A percentile compares a stretch with the other conserved stretches of the same genome.
Conservation (phyloP, 495 filamentous ascomycete species). For the Elaphomyces granulatus region DNA sequence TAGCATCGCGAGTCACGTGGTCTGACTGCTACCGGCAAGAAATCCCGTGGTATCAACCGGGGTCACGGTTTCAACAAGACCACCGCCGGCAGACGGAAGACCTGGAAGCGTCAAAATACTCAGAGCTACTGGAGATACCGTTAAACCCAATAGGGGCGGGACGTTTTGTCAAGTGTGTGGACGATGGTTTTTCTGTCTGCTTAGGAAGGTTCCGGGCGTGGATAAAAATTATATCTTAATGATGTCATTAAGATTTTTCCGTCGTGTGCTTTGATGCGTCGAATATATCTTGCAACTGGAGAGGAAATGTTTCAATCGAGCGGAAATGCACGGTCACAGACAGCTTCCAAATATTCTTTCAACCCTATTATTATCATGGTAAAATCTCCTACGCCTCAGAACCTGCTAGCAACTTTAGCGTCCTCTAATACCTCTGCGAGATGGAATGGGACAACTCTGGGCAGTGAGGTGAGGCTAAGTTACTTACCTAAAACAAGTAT, state of each 20-base stretch:
- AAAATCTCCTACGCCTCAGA: no score
- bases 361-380: no score
- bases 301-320: no score
- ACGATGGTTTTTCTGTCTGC: not conserved
- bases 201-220: not conserved
- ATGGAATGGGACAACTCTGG: no score
- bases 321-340: no score
- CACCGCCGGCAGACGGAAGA: conserved; percentile 85
- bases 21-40: conserved; percentile 96
- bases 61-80: conserved; percentile 99
- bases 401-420: no score
- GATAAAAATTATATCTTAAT: conserved; percentile 4
- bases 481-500: no score
- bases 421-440: no score
- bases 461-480: no score
- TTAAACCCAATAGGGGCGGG: conserved; percentile 28
- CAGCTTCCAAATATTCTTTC: no score
- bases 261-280: conserved; percentile 5
- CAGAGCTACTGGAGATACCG: conserved; percentile 83
- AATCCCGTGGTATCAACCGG: conserved; percentile 96
- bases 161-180: conserved; percentile 18
- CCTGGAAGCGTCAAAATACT: conserved; percentile 99
- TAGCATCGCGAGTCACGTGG: conserved; percentile 93
- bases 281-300: no score
- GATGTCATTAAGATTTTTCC: conserved; percentile 4